Evolutionary conservation across 2,329 filamentous ascomycete genomes (phyloP).

Genomic region (Thelonectria rubi): DNA sequence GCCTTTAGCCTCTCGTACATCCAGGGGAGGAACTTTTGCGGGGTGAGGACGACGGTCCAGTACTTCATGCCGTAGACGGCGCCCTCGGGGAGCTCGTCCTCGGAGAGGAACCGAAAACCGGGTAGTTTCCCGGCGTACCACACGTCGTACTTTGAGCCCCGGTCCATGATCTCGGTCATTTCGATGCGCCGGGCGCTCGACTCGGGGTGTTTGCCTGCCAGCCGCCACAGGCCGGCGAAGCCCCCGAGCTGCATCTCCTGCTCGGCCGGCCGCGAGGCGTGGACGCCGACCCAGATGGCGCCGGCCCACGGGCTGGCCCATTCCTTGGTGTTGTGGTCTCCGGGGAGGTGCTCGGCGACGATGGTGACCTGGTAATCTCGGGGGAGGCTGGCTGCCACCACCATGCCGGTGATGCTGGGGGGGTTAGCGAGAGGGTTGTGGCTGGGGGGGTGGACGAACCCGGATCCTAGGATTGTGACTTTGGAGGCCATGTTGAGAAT

Average conservation of each 20-base stretch:
- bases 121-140: conserved; percentile 24
- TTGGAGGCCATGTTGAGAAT: not conserved
- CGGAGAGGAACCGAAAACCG: conserved; percentile 6
- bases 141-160: conserved; percentile 7
- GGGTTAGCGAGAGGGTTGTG: not conserved
- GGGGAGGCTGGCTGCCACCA: conserved; percentile 42
- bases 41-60: conserved; percentile 26
- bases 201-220: conserved; percentile 27
- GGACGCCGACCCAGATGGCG: conserved; percentile 42
- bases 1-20: conserved; percentile 9
- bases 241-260: conserved; percentile 43
- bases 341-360: conserved; percentile 45
- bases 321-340: conserved; percentile 36
- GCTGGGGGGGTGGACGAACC: not conserved
- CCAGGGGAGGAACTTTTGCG: conserved; percentile 28
- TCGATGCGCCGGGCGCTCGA: conserved; percentile 22
- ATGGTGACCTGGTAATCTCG: conserved; percentile 44
- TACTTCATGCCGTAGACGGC: conserved; percentile 22
- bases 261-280: conserved; percentile 27
- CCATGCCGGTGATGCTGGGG: conserved; percentile 37
- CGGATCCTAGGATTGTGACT: not conserved
- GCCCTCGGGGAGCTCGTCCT: not conserved
- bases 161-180: conserved; percentile 29
- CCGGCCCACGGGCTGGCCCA: conserved; percentile 49
- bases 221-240: conserved; percentile 18